Evolutionary conservation across 73 alveolate species (phyloP), one percentile per base, ranked within the genome.

Genomic region (Paramecium tetraurelia): DNA sequence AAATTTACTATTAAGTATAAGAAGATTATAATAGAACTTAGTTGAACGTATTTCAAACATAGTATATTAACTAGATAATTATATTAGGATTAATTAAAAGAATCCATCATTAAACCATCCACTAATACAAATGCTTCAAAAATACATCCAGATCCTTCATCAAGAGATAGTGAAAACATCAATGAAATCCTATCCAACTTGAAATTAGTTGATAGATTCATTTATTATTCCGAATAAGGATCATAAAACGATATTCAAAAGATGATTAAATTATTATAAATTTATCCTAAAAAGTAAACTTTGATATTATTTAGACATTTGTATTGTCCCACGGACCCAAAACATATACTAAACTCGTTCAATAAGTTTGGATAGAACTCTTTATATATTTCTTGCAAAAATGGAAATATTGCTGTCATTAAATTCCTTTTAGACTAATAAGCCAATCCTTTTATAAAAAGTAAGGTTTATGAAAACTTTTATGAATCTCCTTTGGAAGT

Each of bases 401-500:
- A 80, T 80, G 90, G 90, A 43, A 40, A 80, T 35, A 7, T 80
- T 14, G 44, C n/a, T 10, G 90, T 80, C 20, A 48, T 80, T 22
- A 22, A 80, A 46, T 80, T 80, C 48, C 12, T 80, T 2, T 10
- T 80, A 31, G 50, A 80, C 10, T 10, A 21, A 20, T 5, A 80
- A 24, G 90, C 75, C 3, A 48, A 80, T 80, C 41, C 57, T 3
- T 63, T n/a, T 80, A 80, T 41, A 18, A 48, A 44, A 46, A 80
- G 90, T 6, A 80, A 21, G 14, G 90, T 80, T 40, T 80, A 43
- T 20, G 90, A 48, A 8, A 24, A 80, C 21, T 44, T 41, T 41
- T 44, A 43, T 43, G 90, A 80, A 48, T 22, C 63, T n/a, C 90
- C 90, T 8, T 48, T 80, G 14, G 90, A 80, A 44, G 90, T 80